Base-by-base conservation (phyloP, 1,284 basidiomycete genomes). In the Sporisorium scitamineum region DNA sequence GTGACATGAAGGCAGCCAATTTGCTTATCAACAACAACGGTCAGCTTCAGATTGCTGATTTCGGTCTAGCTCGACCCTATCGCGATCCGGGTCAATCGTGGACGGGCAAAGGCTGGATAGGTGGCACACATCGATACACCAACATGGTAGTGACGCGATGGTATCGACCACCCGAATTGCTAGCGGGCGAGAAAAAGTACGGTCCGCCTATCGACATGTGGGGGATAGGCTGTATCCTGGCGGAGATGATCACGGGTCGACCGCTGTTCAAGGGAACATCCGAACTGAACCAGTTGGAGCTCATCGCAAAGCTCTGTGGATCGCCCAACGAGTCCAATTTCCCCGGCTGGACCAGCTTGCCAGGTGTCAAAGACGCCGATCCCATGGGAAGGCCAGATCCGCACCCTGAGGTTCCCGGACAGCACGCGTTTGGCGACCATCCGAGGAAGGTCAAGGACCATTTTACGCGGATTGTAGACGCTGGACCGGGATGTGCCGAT, bases 1-100 rank as follows among this genome's bases (percentile, higher is more conserved):
- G 97, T 59, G 97, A 99, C 83, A 95, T 99, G 91, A 99, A 99
- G 86, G 94, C 96, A 7, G 96, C 97, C 31, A 99, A 99, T 84
- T 87, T 99, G 59, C 91, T 99, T 51, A 97, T 99, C 65, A 92
- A 91, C 61, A 95, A 97, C 83, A 52, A 72, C 11, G 84, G 84
- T 7, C 79, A 82, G 57, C 72, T 85, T 8, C 82, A 84, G 62
- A 85, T 99, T 76, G 97, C 95, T 13, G 96, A 99, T 86, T 98
- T 99, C 79, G 96, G 96, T 85, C 90, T 99, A 5, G 97, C 97
- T 0, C 90, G 97, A 16, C 84, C 86, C 22, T 85, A 86, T 55
- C 80, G 84, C 37, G 78, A 80, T 53, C 79, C 79, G 8, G 78
- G 78, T 34, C 70, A 80, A 51, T 67, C 71, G 45, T 79, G 80